A percentile compares a stretch with the other conserved stretches of the same genome.
phyloP scores from a whole-genome alignment of 305 asterid species.

The Solanum hybrid region DNA sequence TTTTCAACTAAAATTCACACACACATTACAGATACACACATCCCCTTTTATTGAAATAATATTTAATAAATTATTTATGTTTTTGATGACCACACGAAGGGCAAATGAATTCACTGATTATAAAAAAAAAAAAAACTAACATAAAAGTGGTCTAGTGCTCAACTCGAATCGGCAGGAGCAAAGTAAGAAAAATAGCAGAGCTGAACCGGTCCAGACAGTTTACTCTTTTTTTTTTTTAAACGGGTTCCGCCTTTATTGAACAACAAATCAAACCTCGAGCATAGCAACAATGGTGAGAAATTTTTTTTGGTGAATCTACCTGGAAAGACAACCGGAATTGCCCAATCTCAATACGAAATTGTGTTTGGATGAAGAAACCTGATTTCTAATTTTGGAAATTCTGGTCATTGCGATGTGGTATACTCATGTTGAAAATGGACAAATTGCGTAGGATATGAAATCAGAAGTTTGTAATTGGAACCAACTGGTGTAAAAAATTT shows the following conservation, averaged over 20 bases:
- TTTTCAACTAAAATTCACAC: not conserved
- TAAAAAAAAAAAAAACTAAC: not conserved
- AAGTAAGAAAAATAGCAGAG: not conserved
- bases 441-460: not conserved
- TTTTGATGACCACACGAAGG: not conserved
- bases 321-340: not conserved
- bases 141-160: not conserved
- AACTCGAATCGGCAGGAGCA: not conserved
- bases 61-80: no score
- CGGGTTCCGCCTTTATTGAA: not conserved
- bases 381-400: not conserved
- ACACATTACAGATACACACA: not conserved
- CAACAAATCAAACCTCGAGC: not conserved
- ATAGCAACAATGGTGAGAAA: not conserved
- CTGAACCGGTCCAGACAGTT: not conserved
- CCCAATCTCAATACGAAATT: not conserved
- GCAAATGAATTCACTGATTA: no score
- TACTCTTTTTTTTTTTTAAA: not conserved
- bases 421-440: not conserved
- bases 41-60: no score
- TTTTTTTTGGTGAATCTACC: not conserved
- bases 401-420: not conserved
- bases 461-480: slow-evolving; percentile 21
- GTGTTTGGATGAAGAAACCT: not conserved
- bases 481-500: slow-evolving; percentile 10